Evolutionary conservation across 768 basidiomycete genomes (phyloP), one percentile per base, ranked within the genome.

Genomic region (Collybia sp.): DNA sequence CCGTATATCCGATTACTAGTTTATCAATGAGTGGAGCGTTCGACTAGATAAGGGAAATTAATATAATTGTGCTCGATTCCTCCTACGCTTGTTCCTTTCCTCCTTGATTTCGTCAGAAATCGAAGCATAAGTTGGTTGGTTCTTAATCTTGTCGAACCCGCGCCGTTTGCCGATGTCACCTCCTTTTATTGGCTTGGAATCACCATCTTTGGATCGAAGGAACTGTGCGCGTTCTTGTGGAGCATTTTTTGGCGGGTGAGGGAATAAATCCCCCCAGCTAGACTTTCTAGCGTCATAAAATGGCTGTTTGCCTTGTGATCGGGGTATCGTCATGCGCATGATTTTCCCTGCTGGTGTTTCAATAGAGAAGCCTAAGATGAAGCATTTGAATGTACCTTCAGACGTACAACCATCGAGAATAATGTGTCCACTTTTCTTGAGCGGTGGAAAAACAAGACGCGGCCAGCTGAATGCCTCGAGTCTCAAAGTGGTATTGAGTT

Each of bases 241-340:
- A 5, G 71, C 58, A 58, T 88, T 90, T 65, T 93, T 93, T 4
- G 93, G 81, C 13, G 72, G 65, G 58, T 97, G 94, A 16, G 96
- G 96, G 66, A 98, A 97, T 17, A 91, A 72, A 61, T 98, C 96
- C 15, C 96, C 96, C 94, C 95, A 98, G 9, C 65, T 67, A 0
- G 89, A 83, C 67, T 98, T 97, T 31, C 94, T 83, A 2, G 94
- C 93, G 61, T 98, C 96, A 59, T 97, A 93, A 60, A 82, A 99
- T 0, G 80, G 76, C 56, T 97, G 93, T 62, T 92, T 94, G n/a
- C 93, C 93, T 67, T 94, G 93, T 2, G 91, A 94, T 54, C 82
- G 93, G 0, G 95, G 89, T 33, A 95, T 83, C 4, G 88, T 95
- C 64, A 94, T 69, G 5, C 95, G 83, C 77, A 93, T 87, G 40